Evolutionary conservation across 2,329 filamentous ascomycete species (phyloP).

Genomic region (Sclerotinia subarctica): DNA sequence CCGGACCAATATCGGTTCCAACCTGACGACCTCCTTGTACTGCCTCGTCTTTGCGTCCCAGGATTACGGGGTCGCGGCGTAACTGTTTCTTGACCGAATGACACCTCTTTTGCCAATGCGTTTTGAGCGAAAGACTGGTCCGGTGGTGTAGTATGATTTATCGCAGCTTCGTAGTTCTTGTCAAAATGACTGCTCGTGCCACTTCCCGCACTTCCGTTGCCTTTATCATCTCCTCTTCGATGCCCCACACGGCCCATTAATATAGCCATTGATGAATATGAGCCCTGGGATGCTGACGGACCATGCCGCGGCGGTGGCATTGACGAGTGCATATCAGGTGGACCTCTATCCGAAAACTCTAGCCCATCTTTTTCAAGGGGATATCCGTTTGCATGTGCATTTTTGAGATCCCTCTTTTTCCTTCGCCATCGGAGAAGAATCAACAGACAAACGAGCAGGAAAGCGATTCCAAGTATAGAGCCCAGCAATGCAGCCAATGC

Average conservation of each 20-base stretch:
- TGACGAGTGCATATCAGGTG: slow-evolving; percentile 39
- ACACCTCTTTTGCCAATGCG: slow-evolving; percentile 24
- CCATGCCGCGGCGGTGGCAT: slow-evolving; percentile 45
- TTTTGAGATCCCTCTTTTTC: slow-evolving; percentile 52
- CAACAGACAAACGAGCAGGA: slow-evolving; percentile 51
- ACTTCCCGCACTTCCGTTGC: slow-evolving; percentile 57
- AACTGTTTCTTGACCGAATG: slow-evolving; percentile 39
- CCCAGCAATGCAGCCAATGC: slow-evolving; percentile 82
- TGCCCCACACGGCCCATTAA: slow-evolving; percentile 60
- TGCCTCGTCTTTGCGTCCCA: slow-evolving; percentile 29
- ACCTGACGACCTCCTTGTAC: slow-evolving; percentile 61
- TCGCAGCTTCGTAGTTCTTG: slow-evolving; percentile 59
- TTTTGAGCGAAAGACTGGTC: slow-evolving; percentile 26
- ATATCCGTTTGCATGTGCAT: slow-evolving; percentile 46
- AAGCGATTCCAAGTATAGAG: slow-evolving; percentile 70
- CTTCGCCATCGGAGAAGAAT: slow-evolving; percentile 62
- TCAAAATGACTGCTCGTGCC: slow-evolving; percentile 57
- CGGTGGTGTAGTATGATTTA: slow-evolving; percentile 59
- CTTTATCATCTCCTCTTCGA: slow-evolving; percentile 42
- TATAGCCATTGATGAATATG: slow-evolving; percentile 63
- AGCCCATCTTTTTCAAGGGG: slow-evolving; percentile 58
- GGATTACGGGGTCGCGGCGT: slow-evolving; percentile 28
- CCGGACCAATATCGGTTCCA: slow-evolving; percentile 79
- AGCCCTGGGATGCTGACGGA: slow-evolving; percentile 52
- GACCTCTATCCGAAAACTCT: slow-evolving; percentile 47